These are phyloP conservation scores for Larix sibirica DNA, from an alignment of 83 land plant genomes.

Conservation along the genomic window DNA sequence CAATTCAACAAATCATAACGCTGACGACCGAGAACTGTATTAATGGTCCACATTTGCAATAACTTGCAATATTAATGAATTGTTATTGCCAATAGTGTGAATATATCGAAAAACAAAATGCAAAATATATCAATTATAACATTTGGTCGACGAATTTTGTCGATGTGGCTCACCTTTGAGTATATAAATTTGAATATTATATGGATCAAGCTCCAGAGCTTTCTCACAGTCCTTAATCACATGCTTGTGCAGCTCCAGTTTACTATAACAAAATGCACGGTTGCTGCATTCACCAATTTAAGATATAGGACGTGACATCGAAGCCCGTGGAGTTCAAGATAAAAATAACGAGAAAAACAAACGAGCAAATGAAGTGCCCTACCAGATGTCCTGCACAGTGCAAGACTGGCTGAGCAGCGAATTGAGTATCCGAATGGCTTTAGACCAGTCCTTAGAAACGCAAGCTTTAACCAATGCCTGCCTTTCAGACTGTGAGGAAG, in stretches of 20 bases:
- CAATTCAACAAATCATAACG: not conserved
- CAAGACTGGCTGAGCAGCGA: constrained; percentile 47
- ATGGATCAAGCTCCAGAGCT: constrained; percentile 67
- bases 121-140: no score
- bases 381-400: constrained; percentile 72
- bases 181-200: constrained; percentile 70
- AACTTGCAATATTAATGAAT: not conserved
- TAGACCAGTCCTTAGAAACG: constrained; percentile 68
- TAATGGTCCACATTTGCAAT: not conserved
- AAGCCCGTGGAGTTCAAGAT: not conserved
- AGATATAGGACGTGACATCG: not conserved
- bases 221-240: constrained; percentile 86
- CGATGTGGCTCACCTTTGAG: constrained; percentile 65
- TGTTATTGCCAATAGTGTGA: no score
- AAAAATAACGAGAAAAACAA: not conserved
- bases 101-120: no score
- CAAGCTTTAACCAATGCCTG: constrained; percentile 63
- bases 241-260: constrained; percentile 93
- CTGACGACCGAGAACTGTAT: no score
- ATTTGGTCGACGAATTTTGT: not conserved
- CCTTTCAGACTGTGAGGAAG: constrained; percentile 30
- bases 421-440: constrained; percentile 81
- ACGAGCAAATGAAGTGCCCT: not conserved
- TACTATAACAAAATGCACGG: constrained; percentile 88
- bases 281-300: constrained; percentile 54